Conservation (phyloP, 257 asterid genomes). For the Leonotis leonurus region DNA sequence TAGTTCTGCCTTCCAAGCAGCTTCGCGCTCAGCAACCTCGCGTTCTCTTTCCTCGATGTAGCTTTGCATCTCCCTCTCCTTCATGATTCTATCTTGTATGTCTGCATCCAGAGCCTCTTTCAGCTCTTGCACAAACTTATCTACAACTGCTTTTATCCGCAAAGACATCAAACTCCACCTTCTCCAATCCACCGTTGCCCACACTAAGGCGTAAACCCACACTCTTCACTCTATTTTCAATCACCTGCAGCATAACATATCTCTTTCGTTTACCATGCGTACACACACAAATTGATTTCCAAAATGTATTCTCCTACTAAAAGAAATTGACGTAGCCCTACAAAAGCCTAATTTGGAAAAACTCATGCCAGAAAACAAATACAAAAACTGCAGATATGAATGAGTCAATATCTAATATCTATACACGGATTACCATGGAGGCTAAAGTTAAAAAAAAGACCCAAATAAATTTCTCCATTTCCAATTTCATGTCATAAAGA, state of each 20-base stretch:
- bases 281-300: not conserved
- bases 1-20: slow-evolving; percentile 99
- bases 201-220: not conserved
- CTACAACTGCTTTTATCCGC: slow-evolving; percentile 90
- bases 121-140: slow-evolving; percentile 90
- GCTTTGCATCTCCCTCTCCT: slow-evolving; percentile 99
- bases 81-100: slow-evolving; percentile 91
- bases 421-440: not conserved
- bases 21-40: slow-evolving; percentile 98
- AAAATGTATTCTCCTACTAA: not conserved
- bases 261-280: not conserved
- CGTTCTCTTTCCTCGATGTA: slow-evolving; percentile 95
- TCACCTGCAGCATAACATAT: slow-evolving; percentile 23
- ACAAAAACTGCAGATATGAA: not conserved
- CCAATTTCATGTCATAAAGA: not conserved
- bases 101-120: slow-evolving; percentile 96
- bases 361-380: not conserved
- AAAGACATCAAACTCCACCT: slow-evolving; percentile 53
- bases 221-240: no score
- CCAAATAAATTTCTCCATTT: not conserved
- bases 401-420: not conserved
- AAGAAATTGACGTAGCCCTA: not conserved
- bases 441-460: slow-evolving; percentile 1
- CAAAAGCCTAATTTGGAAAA: not conserved
- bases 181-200: not conserved